Conservation (phyloP, 108 stramenopile species). For the Poteriospumella lacustris region DNA sequence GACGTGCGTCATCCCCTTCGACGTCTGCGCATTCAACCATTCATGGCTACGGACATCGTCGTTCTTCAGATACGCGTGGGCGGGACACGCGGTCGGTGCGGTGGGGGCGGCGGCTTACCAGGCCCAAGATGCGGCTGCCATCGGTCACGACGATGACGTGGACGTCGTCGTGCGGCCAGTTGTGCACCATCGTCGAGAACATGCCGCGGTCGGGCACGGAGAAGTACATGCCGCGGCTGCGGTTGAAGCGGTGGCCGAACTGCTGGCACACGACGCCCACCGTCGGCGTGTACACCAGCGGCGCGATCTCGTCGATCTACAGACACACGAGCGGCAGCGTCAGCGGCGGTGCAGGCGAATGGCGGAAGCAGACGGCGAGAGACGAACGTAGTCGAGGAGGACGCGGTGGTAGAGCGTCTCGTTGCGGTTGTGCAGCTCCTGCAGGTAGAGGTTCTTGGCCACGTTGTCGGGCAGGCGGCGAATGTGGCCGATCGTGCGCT, state of each 20-base stretch:
- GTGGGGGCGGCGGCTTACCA: constrained; percentile 33
- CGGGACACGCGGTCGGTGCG: too few relatives aligned
- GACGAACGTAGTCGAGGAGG: not conserved
- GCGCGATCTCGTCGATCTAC: constrained; percentile 24
- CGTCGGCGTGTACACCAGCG: constrained; percentile 25
- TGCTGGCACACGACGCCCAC: constrained; percentile 38
- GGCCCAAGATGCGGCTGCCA: constrained; percentile 85
- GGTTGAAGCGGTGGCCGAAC: constrained; percentile 57
- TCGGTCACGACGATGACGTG: constrained; percentile 94
- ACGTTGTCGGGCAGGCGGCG: constrained; percentile 65
- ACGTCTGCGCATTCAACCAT: not conserved
- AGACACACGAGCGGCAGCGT: not conserved
- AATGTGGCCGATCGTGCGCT: constrained; percentile 53
- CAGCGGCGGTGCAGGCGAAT: not conserved
- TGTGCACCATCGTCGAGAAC: constrained; percentile 88
- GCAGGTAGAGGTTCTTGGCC: constrained; percentile 80
- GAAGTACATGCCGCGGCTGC: constrained; percentile 94
- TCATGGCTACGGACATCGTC: too few relatives aligned
- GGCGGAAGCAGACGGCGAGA: not conserved
- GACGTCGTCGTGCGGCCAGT: constrained; percentile 86
- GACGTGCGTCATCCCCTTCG: not conserved
- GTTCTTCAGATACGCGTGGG: too few relatives aligned
- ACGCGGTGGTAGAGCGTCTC: constrained; percentile 60
- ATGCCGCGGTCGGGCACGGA: constrained; percentile 77
- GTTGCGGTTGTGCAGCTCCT: constrained; percentile 87